Percentiles rank a stretch among this genome's conserved stretches.
phyloP scores from a whole-genome alignment of 305 asterid species.

The Solanum hybrid region DNA sequence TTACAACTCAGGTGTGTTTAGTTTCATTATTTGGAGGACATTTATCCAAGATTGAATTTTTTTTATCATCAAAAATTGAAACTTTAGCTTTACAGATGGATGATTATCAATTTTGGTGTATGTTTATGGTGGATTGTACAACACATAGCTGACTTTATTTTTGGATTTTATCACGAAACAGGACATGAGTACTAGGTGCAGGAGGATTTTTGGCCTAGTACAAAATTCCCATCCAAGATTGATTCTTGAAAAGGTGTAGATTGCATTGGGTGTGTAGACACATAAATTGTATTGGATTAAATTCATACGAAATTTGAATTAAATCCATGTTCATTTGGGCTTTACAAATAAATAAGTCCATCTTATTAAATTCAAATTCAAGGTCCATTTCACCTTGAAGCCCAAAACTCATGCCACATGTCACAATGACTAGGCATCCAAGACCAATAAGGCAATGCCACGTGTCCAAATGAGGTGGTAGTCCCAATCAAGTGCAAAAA shows the following conservation, averaged over 20 bases:
- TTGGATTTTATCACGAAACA: not conserved
- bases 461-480: too few relatives aligned
- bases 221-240: not conserved
- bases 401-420: too few relatives aligned
- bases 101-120: not conserved
- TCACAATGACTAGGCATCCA: too few relatives aligned
- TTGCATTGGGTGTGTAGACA: not conserved
- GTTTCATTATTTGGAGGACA: too few relatives aligned
- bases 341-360: too few relatives aligned
- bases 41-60: not conserved
- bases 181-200: not conserved
- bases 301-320: too few relatives aligned
- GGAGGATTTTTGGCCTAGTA: not conserved
- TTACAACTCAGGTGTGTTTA: not conserved
- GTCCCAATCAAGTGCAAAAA: too few relatives aligned
- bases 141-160: not conserved
- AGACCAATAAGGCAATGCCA: too few relatives aligned
- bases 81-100: not conserved
- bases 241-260: not conserved
- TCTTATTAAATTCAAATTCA: too few relatives aligned
- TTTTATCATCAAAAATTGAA: slow-evolving; percentile 6
- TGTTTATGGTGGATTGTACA: not conserved
- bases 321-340: too few relatives aligned
- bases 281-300: too few relatives aligned
- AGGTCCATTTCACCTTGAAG: too few relatives aligned